Evolutionary conservation across 2,329 filamentous ascomycete genomes (phyloP), one percentile per base, ranked within the genome.

Genomic region (Teratosphaeria nubilosa): DNA sequence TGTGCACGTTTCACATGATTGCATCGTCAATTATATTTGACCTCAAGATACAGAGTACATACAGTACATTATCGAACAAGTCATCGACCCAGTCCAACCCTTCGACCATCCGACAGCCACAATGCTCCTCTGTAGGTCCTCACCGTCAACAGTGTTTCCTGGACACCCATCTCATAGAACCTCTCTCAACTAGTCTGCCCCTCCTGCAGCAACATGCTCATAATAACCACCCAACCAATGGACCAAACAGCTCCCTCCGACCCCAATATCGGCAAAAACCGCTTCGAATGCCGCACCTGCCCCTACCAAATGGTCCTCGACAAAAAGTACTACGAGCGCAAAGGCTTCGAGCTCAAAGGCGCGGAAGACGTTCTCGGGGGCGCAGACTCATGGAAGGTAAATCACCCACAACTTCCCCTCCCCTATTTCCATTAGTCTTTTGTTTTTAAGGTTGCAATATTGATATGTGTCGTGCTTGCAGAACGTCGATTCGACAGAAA

Each of bases 251-350:
- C 63, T 20, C 65, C 66, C 32, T 72, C 74, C 55, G 75, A 76
- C 48, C 72, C 72, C 59, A 67, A 71, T 58, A 68, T 67, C 4
- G 76, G 75, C 60, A 73, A 75, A 52, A 96, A 96, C 78, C 87
- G 91, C 59, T 90, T 97, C 74, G 90, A 95, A 75, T 99, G 94
- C 77, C 88, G 90, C 59, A 95, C 91, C 59, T 99, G 94, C 68
- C 92, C 94, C 3, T 99, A 95, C 78, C 86, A 95, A 73, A 91
- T 90, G 74, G 78, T 87, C 59, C 86, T 97, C 69, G 85, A 86
- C 64, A 82, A 86, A 68, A 84, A 86, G 60, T 88, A 90, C 75
- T 96, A 85, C 76, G 91, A 95, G 69, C 87, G 89, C 66, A 87
- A 87, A 64, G 72, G 74, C 31, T 91, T 94, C 80, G 86, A 87